Conservation (phyloP, 2,329 filamentous ascomycete species). For the Arthrinium puccinioides region DNA sequence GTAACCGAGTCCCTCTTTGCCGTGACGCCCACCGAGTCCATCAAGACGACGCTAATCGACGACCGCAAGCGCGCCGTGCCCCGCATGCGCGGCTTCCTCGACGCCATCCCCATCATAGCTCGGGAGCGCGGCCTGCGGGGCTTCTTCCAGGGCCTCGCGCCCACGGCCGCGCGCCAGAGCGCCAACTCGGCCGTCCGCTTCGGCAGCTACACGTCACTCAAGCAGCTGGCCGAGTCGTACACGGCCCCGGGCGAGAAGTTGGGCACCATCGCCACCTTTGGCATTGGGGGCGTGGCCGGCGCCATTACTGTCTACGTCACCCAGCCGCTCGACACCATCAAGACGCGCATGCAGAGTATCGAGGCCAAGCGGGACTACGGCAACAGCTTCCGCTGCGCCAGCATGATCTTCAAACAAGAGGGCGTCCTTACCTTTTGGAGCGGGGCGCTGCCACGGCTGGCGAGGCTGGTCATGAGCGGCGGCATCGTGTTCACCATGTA, state of each 20-base stretch:
- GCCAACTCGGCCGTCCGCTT: conserved; percentile 93
- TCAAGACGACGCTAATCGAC: conserved; percentile 98
- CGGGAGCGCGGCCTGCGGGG: conserved; percentile 81
- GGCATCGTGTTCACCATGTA: conserved; percentile 99
- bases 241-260: conserved; percentile 93
- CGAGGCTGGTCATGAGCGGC: conserved; percentile 79
- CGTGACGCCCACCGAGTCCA: conserved; percentile 94
- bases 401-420: conserved; percentile 80
- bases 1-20: conserved; percentile 89
- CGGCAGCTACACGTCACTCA: conserved; percentile 81
- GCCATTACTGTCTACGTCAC: conserved; percentile 81
- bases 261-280: conserved; percentile 80
- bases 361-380: conserved; percentile 76
- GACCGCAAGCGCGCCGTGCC: conserved; percentile 83
- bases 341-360: conserved; percentile 96
- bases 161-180: conserved; percentile 88
- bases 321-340: conserved; percentile 81
- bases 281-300: conserved; percentile 80
- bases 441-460: conserved; percentile 80
- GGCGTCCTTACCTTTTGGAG: conserved; percentile 90
- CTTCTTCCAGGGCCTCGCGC: conserved; percentile 95
- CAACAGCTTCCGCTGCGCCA: conserved; percentile 79
- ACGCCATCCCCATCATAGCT: conserved; percentile 80
- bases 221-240: conserved; percentile 87
- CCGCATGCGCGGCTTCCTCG: conserved; percentile 83